Evolutionary conservation across 495 filamentous ascomycete genomes (phyloP), one percentile per base, ranked within the genome.

Genomic region (Niebla homalea): DNA sequence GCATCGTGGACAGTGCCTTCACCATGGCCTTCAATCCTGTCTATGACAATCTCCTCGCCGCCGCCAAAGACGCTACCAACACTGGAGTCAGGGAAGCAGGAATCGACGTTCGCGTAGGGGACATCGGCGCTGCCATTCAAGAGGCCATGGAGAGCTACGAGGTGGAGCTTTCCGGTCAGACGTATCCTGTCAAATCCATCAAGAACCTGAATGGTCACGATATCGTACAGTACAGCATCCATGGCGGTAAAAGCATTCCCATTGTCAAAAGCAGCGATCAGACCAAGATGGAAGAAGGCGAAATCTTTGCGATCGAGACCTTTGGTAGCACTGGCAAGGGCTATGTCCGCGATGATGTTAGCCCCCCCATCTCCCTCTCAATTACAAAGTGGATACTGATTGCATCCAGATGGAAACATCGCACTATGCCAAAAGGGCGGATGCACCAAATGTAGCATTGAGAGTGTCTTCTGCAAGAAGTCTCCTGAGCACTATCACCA

Each of bases 111-210:
- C 71, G 79, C 22, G 72, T 83, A 43, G 67, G 68, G 22, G 77
- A 83, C 43, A 75, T 83, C 43, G 72, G 79, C 41, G 76, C 71
- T 11, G 75, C 73, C 2, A 80, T 83, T 44, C 79, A 83, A 56
- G 79, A 83, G 57, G 73, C 69, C 8, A 83, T 83, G 79, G 79
- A 83, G 60, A 78, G 73, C 66, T 80, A 81, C 55, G 79, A 83
- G 52, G 67, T 76, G 16, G 74, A 78, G 57, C 71, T 83, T 49
- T 65, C 63, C 15, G 76, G 76, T 15, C 67, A 72, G 48, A 76
- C 68, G 4, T 65, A 70, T 38, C 78, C 77, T 1, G 72, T 83
- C 37, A 81, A 81, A 55, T 59, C 72, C 5, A 75, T 83, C 29
- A 70, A 76, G 39, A 70, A 71, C 44, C 52, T 83, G 21, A 74